phyloP scores from a whole-genome alignment of 345 rosid genomes.

The Cardamine chenopodiifolia region DNA sequence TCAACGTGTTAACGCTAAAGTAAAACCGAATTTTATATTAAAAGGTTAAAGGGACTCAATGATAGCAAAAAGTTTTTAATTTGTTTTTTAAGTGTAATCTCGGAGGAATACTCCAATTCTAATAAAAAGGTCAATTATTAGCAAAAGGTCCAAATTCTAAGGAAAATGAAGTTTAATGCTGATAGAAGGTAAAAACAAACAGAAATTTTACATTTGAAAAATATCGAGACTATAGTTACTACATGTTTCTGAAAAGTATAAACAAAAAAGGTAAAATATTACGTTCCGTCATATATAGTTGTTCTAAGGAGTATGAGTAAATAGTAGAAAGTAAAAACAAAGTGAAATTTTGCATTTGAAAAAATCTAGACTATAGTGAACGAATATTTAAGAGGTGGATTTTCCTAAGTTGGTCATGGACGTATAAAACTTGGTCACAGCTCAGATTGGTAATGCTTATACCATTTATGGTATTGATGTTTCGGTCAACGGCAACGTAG shows the following conservation, averaged over 20 bases:
- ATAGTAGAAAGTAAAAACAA: neutral
- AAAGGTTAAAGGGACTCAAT: too few species aligned
- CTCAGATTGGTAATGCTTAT: conserved; percentile 3
- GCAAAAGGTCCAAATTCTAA: neutral
- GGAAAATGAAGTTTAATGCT: neutral
- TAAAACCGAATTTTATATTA: too few species aligned
- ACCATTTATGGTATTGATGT: conserved; percentile 3
- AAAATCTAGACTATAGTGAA: neutral
- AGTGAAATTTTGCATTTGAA: neutral
- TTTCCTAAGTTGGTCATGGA: neutral
- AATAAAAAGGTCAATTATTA: neutral
- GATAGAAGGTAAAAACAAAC: neutral
- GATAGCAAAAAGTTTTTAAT: too few species aligned
- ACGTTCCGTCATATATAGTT: neutral
- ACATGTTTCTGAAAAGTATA: too few species aligned
- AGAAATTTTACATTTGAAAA: neutral
- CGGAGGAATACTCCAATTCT: neutral
- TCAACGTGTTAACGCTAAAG: neutral
- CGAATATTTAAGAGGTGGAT: neutral
- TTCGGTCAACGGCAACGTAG: conserved; percentile 25
- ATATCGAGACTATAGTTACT: too few species aligned
- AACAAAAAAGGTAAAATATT: too few species aligned
- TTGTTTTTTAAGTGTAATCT: too few species aligned
- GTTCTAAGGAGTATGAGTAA: neutral
- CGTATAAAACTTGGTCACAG: neutral